Evolutionary conservation across 1,139 yeast species (phyloP), one percentile per base, ranked within the genome.

Genomic region (Yamadazyma dushanensis): DNA sequence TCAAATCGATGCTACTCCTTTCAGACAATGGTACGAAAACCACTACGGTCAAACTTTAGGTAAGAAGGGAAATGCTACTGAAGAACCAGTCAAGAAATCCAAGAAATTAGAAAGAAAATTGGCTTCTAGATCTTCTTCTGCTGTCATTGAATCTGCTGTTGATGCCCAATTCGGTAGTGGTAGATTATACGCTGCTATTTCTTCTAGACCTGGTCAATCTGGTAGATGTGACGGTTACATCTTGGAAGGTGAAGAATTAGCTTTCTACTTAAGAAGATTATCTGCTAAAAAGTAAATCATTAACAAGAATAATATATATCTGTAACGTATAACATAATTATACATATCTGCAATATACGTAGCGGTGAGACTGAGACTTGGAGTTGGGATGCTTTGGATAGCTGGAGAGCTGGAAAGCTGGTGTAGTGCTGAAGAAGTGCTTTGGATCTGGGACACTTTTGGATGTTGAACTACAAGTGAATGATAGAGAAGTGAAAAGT

Each of bases 211-310:
- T 73, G 99, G 99, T 76, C 99, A 92, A 83, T 85, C 96, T 57
- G 99, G 99, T 77, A 94, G 99, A 81, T 84, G 92, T 78, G 98
- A 94, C 73, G 99, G 99, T 77, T 92, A 94, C 95, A 84, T 92
- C 77, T 87, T 94, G 74, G 99, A 92, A 82, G 98, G 98, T 78
- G 99, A 94, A 74, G 98, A 92, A 80, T 88, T 92, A 75, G 97
- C 97, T 73, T 92, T 92, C 95, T 92, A 92, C 96, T 84, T 92
- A 74, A 89, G 95, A 84, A 90, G 96, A 88, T 81, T 92, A 78
- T 82, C 96, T 71, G 92, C 97, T 73, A 92, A 90, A 94, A 92
- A 92, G 84, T 90, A 89, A 83, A 65, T 31, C 24, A 32, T 23
- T 39, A 30, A 31, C 30, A 38, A 38, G 33, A 36, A 32, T 35